Conservation (phyloP, 176 grass and related monocot genomes). For the Microstegium vimineum region DNA sequence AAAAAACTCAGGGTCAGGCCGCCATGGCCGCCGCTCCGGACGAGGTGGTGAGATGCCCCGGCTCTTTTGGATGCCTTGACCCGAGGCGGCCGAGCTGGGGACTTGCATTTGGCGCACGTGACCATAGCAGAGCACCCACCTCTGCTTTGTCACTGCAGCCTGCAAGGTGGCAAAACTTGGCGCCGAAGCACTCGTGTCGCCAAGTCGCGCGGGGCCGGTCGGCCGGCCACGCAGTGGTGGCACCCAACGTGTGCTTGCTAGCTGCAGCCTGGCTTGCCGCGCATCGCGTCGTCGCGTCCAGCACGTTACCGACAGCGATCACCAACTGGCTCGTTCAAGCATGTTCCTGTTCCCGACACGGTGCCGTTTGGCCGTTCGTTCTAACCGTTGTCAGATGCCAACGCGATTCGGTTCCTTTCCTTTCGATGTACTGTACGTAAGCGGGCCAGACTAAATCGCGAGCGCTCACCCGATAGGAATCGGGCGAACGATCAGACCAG, state of each 20-base stretch:
- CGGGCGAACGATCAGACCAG: too few species aligned
- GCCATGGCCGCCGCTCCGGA: too few species aligned
- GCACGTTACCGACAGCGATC: background rate
- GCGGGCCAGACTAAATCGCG: too few species aligned
- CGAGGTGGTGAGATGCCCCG: too few species aligned
- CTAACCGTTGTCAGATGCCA: background rate
- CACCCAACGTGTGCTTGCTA: background rate
- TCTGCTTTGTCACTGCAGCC: background rate
- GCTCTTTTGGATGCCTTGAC: too few species aligned
- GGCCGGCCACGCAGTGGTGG: too few species aligned
- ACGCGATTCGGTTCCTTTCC: background rate
- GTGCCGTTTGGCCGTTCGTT: background rate
- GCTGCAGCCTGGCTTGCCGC: too few species aligned
- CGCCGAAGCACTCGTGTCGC: conserved; percentile 5
- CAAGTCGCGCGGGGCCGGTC: background rate
- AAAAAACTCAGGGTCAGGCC: too few species aligned
- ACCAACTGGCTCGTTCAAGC: background rate
- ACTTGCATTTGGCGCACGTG: background rate
- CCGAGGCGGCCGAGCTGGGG: too few species aligned
- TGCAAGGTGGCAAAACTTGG: background rate
- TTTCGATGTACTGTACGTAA: too few species aligned
- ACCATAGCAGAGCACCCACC: background rate
- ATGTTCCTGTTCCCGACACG: background rate
- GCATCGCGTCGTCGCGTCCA: background rate
- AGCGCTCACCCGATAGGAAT: too few species aligned